A percentile compares a stretch with the other conserved stretches of the same genome.
phyloP scores from a whole-genome alignment of 164 flowering plant species.

The Tetrastigma voinierianum region DNA sequence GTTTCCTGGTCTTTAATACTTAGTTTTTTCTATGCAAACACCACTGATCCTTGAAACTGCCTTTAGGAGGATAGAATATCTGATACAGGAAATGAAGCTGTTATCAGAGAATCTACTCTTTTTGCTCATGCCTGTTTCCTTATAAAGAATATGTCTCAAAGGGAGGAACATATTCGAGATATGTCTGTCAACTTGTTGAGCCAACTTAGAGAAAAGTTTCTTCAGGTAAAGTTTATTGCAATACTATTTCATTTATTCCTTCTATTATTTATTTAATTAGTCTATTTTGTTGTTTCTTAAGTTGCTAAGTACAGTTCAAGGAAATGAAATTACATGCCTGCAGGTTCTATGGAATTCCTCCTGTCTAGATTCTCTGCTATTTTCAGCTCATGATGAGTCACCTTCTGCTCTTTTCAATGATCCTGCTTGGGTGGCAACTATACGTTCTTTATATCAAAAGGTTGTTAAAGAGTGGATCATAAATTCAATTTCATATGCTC shows the following conservation, averaged over 20 bases:
- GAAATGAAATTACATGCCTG: no score
- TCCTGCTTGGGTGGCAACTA: slow-evolving; percentile 73
- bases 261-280: no score
- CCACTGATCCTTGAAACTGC: slow-evolving; percentile 14
- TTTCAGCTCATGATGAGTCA: slow-evolving; percentile 38
- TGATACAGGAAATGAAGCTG: slow-evolving; percentile 74
- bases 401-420: slow-evolving; percentile 71
- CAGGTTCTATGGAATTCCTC: slow-evolving; percentile 95
- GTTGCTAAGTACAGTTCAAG: no score
- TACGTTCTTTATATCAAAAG: slow-evolving; percentile 78
- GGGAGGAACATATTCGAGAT: slow-evolving; percentile 92
- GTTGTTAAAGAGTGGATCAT: slow-evolving; percentile 89
- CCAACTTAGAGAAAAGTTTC: slow-evolving; percentile 83
- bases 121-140: slow-evolving; percentile 84
- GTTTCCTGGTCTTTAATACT: background rate
- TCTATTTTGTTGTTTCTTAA: no score
- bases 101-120: slow-evolving; percentile 69
- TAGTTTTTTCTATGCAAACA: slow-evolving; percentile 2
- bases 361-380: slow-evolving; percentile 48
- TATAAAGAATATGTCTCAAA: slow-evolving; percentile 78
- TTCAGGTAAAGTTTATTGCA: no score
- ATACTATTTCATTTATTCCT: no score
- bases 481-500: slow-evolving; percentile 20
- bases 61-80: slow-evolving; percentile 75
- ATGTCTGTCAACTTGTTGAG: slow-evolving; percentile 64